Evolutionary conservation across 805 yeast species (phyloP).

Genomic region (Nakazawaea populi): DNA sequence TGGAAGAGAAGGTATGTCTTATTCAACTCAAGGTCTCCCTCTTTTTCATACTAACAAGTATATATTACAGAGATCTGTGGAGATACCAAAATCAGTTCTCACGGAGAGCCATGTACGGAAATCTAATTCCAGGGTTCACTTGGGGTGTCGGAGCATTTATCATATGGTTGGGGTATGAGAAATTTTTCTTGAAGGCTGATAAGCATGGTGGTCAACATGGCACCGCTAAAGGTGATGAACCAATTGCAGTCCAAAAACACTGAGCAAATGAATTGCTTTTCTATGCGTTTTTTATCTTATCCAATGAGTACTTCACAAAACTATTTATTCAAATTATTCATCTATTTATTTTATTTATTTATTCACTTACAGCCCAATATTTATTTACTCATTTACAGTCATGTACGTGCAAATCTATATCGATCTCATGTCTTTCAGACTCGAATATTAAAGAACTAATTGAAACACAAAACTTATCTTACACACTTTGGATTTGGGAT

Average conservation of each 20-base stretch:
- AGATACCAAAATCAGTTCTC: constrained; percentile 80
- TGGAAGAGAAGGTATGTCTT: constrained; percentile 37
- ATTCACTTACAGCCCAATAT: not conserved
- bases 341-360: constrained; percentile 2
- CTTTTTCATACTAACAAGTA: too few relatives aligned
- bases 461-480: not conserved
- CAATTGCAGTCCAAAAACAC: not conserved
- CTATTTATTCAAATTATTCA: constrained; percentile 1
- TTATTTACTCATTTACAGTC: not conserved
- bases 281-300: too few relatives aligned
- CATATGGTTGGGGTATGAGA: constrained; percentile 57
- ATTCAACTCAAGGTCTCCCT: too few relatives aligned
- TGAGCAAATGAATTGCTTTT: too few relatives aligned
- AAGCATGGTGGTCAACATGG: constrained; percentile 21
- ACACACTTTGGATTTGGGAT: constrained; percentile 28
- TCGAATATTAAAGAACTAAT: too few relatives aligned
- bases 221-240: not conserved
- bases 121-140: constrained; percentile 76
- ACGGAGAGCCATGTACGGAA: constrained; percentile 60
- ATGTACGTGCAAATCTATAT: too few relatives aligned
- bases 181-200: constrained; percentile 33
- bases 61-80: constrained; percentile 74
- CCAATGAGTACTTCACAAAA: not conserved
- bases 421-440: too few relatives aligned
- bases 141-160: constrained; percentile 73